Evolutionary conservation across 2,329 filamentous ascomycete genomes (phyloP).

Genomic region (Metarhizium humberi): DNA sequence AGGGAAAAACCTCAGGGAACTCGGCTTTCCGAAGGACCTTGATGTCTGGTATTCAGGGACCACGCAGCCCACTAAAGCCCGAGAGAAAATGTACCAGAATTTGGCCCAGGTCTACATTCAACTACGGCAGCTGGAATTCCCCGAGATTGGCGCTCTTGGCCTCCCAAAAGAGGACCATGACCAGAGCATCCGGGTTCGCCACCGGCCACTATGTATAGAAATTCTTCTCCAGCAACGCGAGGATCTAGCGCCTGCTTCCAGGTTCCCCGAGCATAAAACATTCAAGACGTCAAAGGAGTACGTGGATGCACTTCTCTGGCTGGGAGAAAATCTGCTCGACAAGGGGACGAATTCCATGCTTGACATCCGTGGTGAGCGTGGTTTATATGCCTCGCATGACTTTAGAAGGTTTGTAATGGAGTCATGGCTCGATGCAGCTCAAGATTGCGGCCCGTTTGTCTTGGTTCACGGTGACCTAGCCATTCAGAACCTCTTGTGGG

Average conservation of each 20-base stretch:
- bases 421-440: constrained; percentile 5
- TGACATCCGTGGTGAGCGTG: constrained; percentile 7
- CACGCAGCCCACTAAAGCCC: not conserved
- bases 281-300: not conserved
- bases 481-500: constrained; percentile 11
- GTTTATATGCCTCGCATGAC: constrained; percentile 13
- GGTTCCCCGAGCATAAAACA: not conserved
- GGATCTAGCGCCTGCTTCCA: not conserved
- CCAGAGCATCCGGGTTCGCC: not conserved
- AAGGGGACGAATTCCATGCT: not conserved
- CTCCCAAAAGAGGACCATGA: not conserved
- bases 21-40: constrained; percentile 3
- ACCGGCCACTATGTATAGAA: not conserved
- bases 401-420: constrained; percentile 9
- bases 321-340: not conserved
- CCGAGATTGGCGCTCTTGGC: constrained; percentile 1
- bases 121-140: not conserved
- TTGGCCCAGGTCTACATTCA: not conserved
- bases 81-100: not conserved
- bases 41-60: not conserved
- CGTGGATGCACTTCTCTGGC: not conserved
- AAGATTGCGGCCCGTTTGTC: constrained; percentile 13
- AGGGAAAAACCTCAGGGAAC: constrained; percentile 6
- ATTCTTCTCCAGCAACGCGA: not conserved
- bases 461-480: constrained; percentile 16